Conservation (phyloP, 129 eudicot genomes). For the Kitagawia praeruptora region DNA sequence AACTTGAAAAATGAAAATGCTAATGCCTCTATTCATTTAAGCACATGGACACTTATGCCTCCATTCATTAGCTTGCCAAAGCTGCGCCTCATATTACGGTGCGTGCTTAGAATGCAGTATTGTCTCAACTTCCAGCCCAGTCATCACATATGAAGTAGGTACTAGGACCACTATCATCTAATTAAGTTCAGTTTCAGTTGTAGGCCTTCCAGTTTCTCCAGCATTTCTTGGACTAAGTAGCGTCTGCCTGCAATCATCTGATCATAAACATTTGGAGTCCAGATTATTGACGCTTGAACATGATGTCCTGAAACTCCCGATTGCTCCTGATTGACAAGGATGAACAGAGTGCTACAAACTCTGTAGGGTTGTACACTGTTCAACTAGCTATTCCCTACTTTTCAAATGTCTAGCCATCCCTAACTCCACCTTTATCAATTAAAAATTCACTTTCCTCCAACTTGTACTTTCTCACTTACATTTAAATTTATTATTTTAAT, state of each 20-base stretch:
- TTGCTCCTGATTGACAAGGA: neutral
- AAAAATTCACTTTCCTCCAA: no score
- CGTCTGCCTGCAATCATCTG: no score
- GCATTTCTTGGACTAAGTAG: neutral
- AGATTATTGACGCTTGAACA: neutral
- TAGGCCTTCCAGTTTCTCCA: neutral
- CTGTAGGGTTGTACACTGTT: no score
- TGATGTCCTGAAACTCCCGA: neutral
- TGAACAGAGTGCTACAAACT: no score
- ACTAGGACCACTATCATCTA: neutral
- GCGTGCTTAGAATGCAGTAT: neutral
- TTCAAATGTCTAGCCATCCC: no score
- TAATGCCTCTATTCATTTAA: no score
- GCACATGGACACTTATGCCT: neutral
- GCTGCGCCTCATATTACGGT: neutral
- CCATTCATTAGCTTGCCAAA: neutral
- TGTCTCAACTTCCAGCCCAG: neutral
- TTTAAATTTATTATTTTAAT: no score
- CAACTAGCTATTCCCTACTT: no score
- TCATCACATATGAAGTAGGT: neutral
- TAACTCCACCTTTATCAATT: no score
- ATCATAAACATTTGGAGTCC: neutral
- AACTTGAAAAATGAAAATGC: no score
- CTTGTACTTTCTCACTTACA: no score
- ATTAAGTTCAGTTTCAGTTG: neutral